Evolutionary conservation across 1,139 yeast species (phyloP).

Genomic region (Ogataea hybrid): DNA sequence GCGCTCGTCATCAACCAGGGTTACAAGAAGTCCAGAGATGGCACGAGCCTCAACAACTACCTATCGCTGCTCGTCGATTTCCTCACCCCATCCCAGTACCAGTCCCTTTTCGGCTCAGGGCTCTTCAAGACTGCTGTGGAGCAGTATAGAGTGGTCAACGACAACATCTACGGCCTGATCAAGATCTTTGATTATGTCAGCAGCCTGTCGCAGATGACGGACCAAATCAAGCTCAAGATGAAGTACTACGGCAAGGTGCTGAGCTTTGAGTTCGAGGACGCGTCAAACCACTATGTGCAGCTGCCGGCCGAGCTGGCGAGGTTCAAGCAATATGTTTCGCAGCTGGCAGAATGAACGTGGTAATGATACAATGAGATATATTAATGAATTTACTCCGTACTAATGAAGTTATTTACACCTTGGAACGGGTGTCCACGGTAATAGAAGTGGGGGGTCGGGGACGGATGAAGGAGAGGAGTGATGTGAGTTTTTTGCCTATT

Average conservation of each 20-base stretch:
- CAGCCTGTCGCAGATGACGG: slow-evolving; percentile 2
- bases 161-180: slow-evolving; percentile 33
- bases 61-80: slow-evolving; percentile 29
- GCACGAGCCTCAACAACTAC: slow-evolving; percentile 27
- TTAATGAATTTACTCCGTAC: not conserved
- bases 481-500: no score
- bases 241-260: slow-evolving; percentile 29
- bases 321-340: slow-evolving; percentile 23
- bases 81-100: slow-evolving; percentile 17
- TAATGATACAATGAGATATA: not conserved
- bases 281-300: slow-evolving; percentile 31
- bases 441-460: no score
- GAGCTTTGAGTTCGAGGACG: slow-evolving; percentile 32
- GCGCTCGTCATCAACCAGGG: slow-evolving; percentile 31
- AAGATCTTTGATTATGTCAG: slow-evolving; percentile 21
- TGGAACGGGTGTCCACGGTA: no score
- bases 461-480: no score
- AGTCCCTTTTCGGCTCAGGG: slow-evolving; percentile 17
- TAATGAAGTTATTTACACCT: no score
- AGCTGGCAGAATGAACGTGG: slow-evolving; percentile 4
- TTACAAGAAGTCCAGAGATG: slow-evolving; percentile 18
- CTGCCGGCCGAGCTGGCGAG: slow-evolving; percentile 29
- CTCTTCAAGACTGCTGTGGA: slow-evolving; percentile 30
- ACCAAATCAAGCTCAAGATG: slow-evolving; percentile 20
- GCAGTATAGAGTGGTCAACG: slow-evolving; percentile 31